phyloP scores from a whole-genome alignment of 805 yeast genomes.

The Kodamaea neixiangensis region DNA sequence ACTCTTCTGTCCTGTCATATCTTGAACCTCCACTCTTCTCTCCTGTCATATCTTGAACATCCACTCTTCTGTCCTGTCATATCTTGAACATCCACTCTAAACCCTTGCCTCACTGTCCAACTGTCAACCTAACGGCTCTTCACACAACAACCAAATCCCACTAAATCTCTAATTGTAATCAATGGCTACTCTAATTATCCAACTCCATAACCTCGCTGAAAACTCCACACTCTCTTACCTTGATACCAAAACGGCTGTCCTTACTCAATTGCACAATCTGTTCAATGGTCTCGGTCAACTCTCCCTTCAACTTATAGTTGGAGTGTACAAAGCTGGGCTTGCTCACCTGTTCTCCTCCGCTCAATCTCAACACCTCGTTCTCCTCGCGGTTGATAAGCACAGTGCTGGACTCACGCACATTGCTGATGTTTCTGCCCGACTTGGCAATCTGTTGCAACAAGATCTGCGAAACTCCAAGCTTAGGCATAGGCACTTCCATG shows the following conservation, averaged over 20 bases:
- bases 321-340: conserved; percentile 91
- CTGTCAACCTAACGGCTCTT: too few species aligned
- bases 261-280: conserved; percentile 60
- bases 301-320: conserved; percentile 58
- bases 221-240: conserved; percentile 48
- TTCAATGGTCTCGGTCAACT: conserved; percentile 45
- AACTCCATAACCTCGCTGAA: conserved; percentile 11
- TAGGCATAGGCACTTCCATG: conserved; percentile 73
- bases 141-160: too few species aligned
- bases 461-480: conserved; percentile 68
- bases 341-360: conserved; percentile 73
- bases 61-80: too few species aligned
- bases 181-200: background rate
- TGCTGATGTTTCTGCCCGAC: conserved; percentile 42
- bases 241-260: conserved; percentile 70
- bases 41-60: background rate
- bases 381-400: conserved; percentile 54
- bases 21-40: background rate
- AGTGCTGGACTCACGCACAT: conserved; percentile 74
- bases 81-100: too few species aligned
- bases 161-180: too few species aligned
- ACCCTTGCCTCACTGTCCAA: too few species aligned
- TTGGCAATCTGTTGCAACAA: conserved; percentile 65
- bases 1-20: background rate
- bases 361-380: conserved; percentile 69